Evolutionary conservation across 805 yeast genomes (phyloP).

Genomic region (Candida morakotiae): DNA sequence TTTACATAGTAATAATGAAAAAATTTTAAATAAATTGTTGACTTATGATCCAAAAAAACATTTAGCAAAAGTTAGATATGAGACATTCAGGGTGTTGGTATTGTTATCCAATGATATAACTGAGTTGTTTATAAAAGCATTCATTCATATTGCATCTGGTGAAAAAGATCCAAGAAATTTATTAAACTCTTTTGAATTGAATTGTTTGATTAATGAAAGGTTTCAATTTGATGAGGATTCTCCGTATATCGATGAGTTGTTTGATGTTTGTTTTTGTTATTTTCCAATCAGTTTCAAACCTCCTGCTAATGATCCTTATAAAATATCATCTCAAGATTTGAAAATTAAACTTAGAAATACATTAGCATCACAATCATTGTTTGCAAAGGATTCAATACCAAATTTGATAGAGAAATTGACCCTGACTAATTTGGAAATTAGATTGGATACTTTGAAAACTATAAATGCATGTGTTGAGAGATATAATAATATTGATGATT

Average conservation of each 20-base stretch:
- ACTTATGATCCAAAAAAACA: slow-evolving; percentile 54
- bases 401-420: slow-evolving; percentile 76
- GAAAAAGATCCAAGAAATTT: slow-evolving; percentile 95
- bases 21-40: slow-evolving; percentile 32
- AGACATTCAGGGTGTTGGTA: slow-evolving; percentile 49
- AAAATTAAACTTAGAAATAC: slow-evolving; percentile 59
- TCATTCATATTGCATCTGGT: slow-evolving; percentile 68
- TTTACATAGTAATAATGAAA: slow-evolving; percentile 25
- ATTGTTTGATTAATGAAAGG: slow-evolving; percentile 39
- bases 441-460: slow-evolving; percentile 69
- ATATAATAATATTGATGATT: slow-evolving; percentile 50
- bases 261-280: slow-evolving; percentile 89
- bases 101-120: slow-evolving; percentile 23
- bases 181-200: slow-evolving; percentile 61
- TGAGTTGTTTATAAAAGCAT: slow-evolving; percentile 50
- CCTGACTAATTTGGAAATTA: slow-evolving; percentile 68
- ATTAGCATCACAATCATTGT: slow-evolving; percentile 55
- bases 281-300: slow-evolving; percentile 95
- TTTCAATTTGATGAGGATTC: slow-evolving; percentile 26
- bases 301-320: slow-evolving; percentile 84
- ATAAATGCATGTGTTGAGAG: slow-evolving; percentile 50
- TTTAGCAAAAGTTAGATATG: slow-evolving; percentile 60
- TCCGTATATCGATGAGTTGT: slow-evolving; percentile 58
- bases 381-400: slow-evolving; percentile 72
- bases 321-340: slow-evolving; percentile 70